Conservation (phyloP, 2,329 filamentous ascomycete genomes). For the Phyllosticta ampelicida region DNA sequence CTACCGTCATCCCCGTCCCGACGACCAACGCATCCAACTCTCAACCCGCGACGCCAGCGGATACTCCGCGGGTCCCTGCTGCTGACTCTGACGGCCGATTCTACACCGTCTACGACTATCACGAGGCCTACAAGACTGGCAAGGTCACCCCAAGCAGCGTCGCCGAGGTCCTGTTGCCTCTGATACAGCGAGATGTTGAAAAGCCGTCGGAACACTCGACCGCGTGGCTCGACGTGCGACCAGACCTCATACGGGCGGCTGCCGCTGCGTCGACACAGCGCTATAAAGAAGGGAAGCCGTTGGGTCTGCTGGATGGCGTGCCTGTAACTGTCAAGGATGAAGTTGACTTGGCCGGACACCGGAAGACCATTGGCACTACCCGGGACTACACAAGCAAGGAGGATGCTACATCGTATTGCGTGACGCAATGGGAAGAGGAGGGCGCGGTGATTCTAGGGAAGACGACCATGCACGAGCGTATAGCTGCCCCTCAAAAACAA, state of each 20-base stretch:
- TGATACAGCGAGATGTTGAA: constrained; percentile 51
- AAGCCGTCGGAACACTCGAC: constrained; percentile 52
- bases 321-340: constrained; percentile 82
- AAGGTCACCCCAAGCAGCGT: constrained; percentile 62
- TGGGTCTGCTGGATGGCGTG: constrained; percentile 68
- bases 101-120: constrained; percentile 62
- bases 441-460: constrained; percentile 69
- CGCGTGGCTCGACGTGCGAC: constrained; percentile 61
- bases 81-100: constrained; percentile 19
- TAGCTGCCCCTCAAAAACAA: constrained; percentile 24
- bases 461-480: constrained; percentile 62
- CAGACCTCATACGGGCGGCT: constrained; percentile 52
- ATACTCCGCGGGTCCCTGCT: background rate
- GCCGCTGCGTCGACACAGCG: constrained; percentile 63
- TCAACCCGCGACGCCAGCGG: background rate
- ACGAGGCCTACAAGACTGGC: constrained; percentile 60
- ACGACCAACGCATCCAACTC: constrained; percentile 2
- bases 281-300: constrained; percentile 54
- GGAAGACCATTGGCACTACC: constrained; percentile 53
- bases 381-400: constrained; percentile 44
- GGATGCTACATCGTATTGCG: constrained; percentile 56
- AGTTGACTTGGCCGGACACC: constrained; percentile 58
- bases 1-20: constrained; percentile 42
- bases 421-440: constrained; percentile 58
- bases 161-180: constrained; percentile 56